Evolutionary conservation across 371 early-diverging fungal genomes (phyloP), one percentile per base, ranked within the genome.

Genomic region (Racocetra persica): DNA sequence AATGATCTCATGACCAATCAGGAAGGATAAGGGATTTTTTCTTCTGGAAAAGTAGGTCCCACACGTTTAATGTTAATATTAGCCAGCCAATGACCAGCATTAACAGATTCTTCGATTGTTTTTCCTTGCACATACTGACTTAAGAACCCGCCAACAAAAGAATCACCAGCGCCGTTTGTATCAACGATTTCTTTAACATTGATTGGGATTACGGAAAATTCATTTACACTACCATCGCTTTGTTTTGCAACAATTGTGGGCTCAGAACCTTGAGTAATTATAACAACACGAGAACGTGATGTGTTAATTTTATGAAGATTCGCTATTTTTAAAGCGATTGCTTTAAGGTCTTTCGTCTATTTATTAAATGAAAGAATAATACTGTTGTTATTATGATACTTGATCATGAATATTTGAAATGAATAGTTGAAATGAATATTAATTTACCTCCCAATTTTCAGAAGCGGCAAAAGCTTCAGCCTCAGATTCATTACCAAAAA

Each of bases 151-250:
- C 97, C 98, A 81, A 92, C 93, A 90, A 98, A 98, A 71, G 95
- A 98, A 87, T 98, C 98, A 84, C 98, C 98, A 82, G 97, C 97
- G 83, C 98, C 98, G 87, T 98, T 98, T 84, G 97, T 95, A 86
- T 98, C 98, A 67, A 95, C 95, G 80, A 98, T 96, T 81, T 96
- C 91, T 65, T 86, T 82, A 45, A 79, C 82, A 20, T 86, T 86
- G 65, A 95, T 92, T 82, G 89, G 87, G 82, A 90, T 88, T 79
- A 97, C 92, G 49, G 95, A 93, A 90, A 88, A 95, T 71, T 86
- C 86, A 51, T 88, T 83, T 62, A 90, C 84, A 6, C 83, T 82
- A 80, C 85, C 84, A 59, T 87, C 85, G 1, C 24, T 24, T 65
- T 85, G 84, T 77, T 92, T 91, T 81, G 92, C 95, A 77, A 94